Base-by-base conservation (phyloP, 331 rosid species). In the Rhamnella rubrinervis region DNA sequence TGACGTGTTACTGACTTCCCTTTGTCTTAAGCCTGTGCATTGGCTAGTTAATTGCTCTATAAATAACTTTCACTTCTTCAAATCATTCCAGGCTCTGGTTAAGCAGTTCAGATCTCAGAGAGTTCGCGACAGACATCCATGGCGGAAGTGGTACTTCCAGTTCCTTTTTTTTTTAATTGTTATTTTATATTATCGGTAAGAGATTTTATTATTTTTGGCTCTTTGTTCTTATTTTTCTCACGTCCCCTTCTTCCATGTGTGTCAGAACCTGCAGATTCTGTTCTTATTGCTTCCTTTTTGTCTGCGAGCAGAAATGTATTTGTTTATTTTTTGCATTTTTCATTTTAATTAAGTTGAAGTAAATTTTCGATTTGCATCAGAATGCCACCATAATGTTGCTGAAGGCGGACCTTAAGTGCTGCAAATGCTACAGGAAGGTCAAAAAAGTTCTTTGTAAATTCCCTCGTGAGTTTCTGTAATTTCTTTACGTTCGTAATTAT, bases 371-470 rank as follows among this genome's bases (percentile, higher is more conserved):
- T 7, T 49, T 5, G n/a, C 72, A 31, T 4, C 5, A 39, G 73
- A 19, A 55, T 21, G 55, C 39, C 10, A 57, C 64, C 40, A 68
- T 6, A n/a, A 56, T 56, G 73, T 57, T 68, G 73, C 65, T 68
- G 60, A 74, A 92, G 80, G 96, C 85, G 71, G 89, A 92, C 57
- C 87, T 92, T 71, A 83, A 86, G 51, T 91, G 97, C 63, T 4
- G 51, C 6, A 82, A 82, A 55, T 89, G 97, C 77, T 80, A 55
- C 61, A 92, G 85, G 81, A 92, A 92, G 82, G 91, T 92, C 46
- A 92, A 89, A 82, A 92, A 82, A 75, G 65, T 89, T 61, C 96
- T 91, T 46, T 6, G 78, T 56, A 85, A 87, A 73, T 66, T 81
- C 20, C 93, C 96, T 13, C 63, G 72, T 68, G 14, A 68, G 72